A percentile compares a stretch with the other conserved stretches of the same genome.
These are phyloP conservation scores for Circinella minor DNA, from an alignment of 371 early-diverging fungal species.

Conservation along the genomic window DNA sequence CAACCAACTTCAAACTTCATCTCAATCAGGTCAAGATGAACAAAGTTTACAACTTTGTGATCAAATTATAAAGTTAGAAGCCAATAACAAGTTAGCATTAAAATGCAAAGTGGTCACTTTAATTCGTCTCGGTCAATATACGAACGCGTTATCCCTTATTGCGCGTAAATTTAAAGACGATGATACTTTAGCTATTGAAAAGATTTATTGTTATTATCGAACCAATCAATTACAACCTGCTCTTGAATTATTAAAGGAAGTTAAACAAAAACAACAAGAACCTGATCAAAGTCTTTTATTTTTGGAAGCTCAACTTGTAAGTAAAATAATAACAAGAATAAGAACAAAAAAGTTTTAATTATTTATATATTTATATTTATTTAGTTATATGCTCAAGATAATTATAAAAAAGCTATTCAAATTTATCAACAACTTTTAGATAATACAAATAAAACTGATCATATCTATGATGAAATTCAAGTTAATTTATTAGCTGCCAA, in stretches of 20 bases:
- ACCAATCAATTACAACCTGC: slow-evolving; percentile 65
- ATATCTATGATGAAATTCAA: slow-evolving; percentile 44
- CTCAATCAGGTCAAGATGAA: slow-evolving; percentile 43
- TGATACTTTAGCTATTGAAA: slow-evolving; percentile 59
- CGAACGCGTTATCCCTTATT: slow-evolving; percentile 63
- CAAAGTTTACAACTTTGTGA: slow-evolving; percentile 39
- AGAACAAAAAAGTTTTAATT: too few relatives aligned
- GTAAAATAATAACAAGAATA: too few relatives aligned
- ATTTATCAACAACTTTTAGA: slow-evolving; percentile 55
- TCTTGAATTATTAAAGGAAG: slow-evolving; percentile 48
- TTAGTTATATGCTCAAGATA: slow-evolving; percentile 54
- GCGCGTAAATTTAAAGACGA: slow-evolving; percentile 46
- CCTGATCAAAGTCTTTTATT: slow-evolving; percentile 45
- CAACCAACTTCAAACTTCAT: slow-evolving; percentile 34
- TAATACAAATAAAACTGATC: slow-evolving; percentile 40
- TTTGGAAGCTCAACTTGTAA: slow-evolving; percentile 76
- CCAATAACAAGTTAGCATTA: slow-evolving; percentile 59
- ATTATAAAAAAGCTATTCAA: slow-evolving; percentile 44
- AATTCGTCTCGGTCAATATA: slow-evolving; percentile 73
- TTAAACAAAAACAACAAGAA: slow-evolving; percentile 33
- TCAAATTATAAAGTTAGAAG: slow-evolving; percentile 49
- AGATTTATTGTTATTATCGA: slow-evolving; percentile 78
- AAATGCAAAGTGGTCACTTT: slow-evolving; percentile 70
- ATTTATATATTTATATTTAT: background rate
- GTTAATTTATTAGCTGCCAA: slow-evolving; percentile 71